Percentiles rank a stretch among this genome's conserved stretches.
These are phyloP conservation scores for Talaromyces pinophilus DNA, from an alignment of 2,329 filamentous ascomycete genomes.

Conservation along the genomic window DNA sequence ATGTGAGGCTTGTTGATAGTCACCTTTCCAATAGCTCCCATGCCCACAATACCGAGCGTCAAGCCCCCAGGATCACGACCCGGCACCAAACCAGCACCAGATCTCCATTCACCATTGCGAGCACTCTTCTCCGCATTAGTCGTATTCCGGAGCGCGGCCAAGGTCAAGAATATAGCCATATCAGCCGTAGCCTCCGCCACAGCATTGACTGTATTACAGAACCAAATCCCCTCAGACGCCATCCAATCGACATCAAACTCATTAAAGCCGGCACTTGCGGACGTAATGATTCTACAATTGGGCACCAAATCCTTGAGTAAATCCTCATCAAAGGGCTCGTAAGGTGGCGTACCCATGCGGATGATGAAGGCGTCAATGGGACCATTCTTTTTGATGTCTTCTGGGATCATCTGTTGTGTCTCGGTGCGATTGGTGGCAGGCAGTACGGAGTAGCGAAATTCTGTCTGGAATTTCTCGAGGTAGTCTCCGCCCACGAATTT, in stretches of 20 bases:
- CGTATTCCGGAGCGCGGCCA: slow-evolving; percentile 70
- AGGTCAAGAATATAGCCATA: slow-evolving; percentile 69
- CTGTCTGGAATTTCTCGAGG: slow-evolving; percentile 40
- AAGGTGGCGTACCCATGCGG: slow-evolving; percentile 53
- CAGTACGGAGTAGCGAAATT: slow-evolving; percentile 46
- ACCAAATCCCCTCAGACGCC: slow-evolving; percentile 49
- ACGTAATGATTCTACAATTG: slow-evolving; percentile 50
- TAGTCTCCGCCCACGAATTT: slow-evolving; percentile 45
- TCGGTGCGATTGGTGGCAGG: slow-evolving; percentile 41
- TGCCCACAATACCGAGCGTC: slow-evolving; percentile 71
- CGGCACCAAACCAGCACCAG: slow-evolving; percentile 63
- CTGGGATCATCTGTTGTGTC: slow-evolving; percentile 41
- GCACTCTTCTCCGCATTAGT: slow-evolving; percentile 61
- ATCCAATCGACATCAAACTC: slow-evolving; percentile 51
- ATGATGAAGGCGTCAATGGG: slow-evolving; percentile 53
- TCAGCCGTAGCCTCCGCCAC: slow-evolving; percentile 78
- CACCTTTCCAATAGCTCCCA: slow-evolving; percentile 72
- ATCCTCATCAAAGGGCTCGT: slow-evolving; percentile 53
- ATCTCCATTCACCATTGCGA: slow-evolving; percentile 51
- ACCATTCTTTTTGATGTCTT: slow-evolving; percentile 38
- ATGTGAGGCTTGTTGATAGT: slow-evolving; percentile 36
- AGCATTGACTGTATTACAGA: slow-evolving; percentile 69
- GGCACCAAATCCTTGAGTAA: slow-evolving; percentile 47
- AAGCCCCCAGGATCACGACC: slow-evolving; percentile 73
- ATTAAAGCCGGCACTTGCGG: slow-evolving; percentile 52